Evolutionary conservation across 495 filamentous ascomycete genomes (phyloP).

Genomic region (Hyaloscypha hepaticicola): DNA sequence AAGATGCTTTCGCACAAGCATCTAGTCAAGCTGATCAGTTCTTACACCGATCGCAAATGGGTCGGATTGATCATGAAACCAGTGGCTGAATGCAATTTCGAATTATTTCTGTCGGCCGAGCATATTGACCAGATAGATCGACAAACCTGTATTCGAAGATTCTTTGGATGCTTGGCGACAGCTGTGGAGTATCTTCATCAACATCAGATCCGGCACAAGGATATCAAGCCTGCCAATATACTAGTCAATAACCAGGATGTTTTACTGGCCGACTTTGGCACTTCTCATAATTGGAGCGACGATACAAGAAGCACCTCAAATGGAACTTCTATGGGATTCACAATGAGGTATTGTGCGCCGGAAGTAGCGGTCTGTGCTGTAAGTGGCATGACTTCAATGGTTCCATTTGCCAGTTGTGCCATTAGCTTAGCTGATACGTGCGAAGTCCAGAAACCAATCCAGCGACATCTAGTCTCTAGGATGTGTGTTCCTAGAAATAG

Average conservation of each 20-base stretch:
- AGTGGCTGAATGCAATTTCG: slow-evolving; percentile 30
- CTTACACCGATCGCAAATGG: slow-evolving; percentile 36
- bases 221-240: neutral
- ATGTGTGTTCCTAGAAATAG: neutral
- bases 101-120: too few relatives aligned
- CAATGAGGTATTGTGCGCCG: neutral
- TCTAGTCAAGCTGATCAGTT: neutral
- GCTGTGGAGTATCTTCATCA: neutral
- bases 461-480: too few relatives aligned
- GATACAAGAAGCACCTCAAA: neutral
- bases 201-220: neutral
- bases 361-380: too few relatives aligned
- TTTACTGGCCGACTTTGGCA: neutral
- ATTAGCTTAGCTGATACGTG: neutral
- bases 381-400: too few relatives aligned
- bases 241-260: neutral
- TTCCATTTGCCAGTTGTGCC: too few relatives aligned
- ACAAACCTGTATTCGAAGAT: too few relatives aligned
- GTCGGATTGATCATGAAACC: slow-evolving; percentile 36
- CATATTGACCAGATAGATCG: too few relatives aligned
- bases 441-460: neutral
- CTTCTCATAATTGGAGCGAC: neutral
- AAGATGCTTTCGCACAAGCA: neutral
- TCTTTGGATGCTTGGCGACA: too few relatives aligned
- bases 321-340: neutral